Evolutionary conservation across 345 rosid genomes (phyloP), one percentile per base, ranked within the genome.

Genomic region (Arabidopsis suecica): DNA sequence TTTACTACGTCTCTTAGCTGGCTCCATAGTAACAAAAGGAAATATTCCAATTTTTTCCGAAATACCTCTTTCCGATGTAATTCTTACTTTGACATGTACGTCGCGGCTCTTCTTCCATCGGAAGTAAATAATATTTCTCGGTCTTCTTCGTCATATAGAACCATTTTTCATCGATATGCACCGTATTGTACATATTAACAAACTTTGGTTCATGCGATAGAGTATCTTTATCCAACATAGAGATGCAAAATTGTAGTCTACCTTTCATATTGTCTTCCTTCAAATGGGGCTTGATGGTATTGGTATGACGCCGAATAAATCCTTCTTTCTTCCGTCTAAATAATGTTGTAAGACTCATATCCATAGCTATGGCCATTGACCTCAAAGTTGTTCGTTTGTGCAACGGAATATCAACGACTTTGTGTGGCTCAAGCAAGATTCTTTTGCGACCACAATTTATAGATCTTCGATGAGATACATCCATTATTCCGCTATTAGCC

Each of bases 71-170:
- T 13, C 23, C n/a, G 7, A 71, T 49, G 12, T 18, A 20, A 9
- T 49, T 49, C 0, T 20, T 20, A 20, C 22, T 20, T 20, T 20
- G 22, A 9, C 12, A 20, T 20, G 30, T 50, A 3, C 13, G 13
- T 3, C 2, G 2, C 3, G 6, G 13, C 2, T 71, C 23, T 58
- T 58, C 3, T 53, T 68, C 9, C 36, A 2, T 5, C 16, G 7
- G 28, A 7, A 45, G 23, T 14, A 75, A 28, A 28, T 75, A 58
- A 9, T 58, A 67, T 1, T 67, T 75, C 12, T 75, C 36, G 0
- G 9, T 25, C 13, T 33, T 67, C 32, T 28, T 20, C 22, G 22
- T 20, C 22, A 20, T 20, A 20, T 20, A 20, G 22, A 20, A 20
- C 22, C 22, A 20, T 75, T 51, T 51, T 51, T 23, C 33, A 51